Base-by-base conservation (phyloP, 1,284 basidiomycete species). In the Apiotrichum gracile region DNA sequence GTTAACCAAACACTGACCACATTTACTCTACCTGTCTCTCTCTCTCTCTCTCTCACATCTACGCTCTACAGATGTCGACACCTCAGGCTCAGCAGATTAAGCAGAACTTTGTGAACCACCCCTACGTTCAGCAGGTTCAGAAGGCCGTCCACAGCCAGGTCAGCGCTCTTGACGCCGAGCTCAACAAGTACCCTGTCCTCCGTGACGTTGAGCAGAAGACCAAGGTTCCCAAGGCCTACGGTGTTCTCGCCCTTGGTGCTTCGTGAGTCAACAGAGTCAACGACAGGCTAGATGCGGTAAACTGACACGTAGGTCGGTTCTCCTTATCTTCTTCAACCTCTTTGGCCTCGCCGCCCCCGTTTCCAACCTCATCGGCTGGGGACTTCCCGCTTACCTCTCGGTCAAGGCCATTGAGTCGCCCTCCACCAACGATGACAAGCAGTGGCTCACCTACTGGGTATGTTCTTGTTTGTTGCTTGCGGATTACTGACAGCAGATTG, bases 81-180 rank as follows among this genome's bases (percentile, higher is more conserved):
- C 47, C 61, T 47, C 71, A 72, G 57, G 67, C 72, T 52, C 66
- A 74, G 57, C 74, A 74, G 61, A 65, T 74, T 61, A 70, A 68
- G 58, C 85, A 89, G 77, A 74, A 74, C 71, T 67, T 76, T 56
- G 56, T 74, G 46, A 85, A 86, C 72, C 90, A 93, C 79, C 90
- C 90, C 42, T 81, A 85, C 68, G 84, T 87, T 76, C 69, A 87
- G 66, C 87, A 91, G 77, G 87, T 82, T 26, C 82, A 85, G 75
- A 83, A 82, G 75, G 85, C 85, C 78, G 85, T 83, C 54, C 79
- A 80, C 65, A 82, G 84, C 76, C 88, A 91, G 72, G 76, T 88
- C 66, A 78, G 68, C 76, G 84, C 91, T 81, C 87, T 96, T 73
- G 92, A 97, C 80, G 92, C 91, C 77, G 91, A 94, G 92, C 86